Percentiles rank a stretch among this genome's conserved stretches.
phyloP scores from a whole-genome alignment of 2,329 filamentous ascomycete species.

The Fusarium nodosum region DNA sequence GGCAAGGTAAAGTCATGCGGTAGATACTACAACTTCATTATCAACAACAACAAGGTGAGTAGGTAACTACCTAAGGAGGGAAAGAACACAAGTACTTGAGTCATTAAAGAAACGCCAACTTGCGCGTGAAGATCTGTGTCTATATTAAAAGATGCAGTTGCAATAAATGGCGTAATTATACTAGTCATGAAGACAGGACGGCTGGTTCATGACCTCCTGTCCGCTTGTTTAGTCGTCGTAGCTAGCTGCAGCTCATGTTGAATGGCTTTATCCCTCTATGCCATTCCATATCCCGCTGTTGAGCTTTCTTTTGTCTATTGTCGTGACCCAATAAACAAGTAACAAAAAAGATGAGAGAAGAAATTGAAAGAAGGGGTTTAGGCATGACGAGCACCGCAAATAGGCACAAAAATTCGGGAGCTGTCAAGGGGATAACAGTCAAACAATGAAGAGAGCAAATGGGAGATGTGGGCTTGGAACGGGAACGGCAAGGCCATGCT shows the following conservation, averaged over 20 bases:
- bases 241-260: constrained; percentile 54
- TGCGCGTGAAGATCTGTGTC: constrained; percentile 16
- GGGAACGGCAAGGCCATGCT: constrained; percentile 23
- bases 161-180: constrained; percentile 26
- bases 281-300: constrained; percentile 45
- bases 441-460: constrained; percentile 8
- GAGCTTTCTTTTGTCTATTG: constrained; percentile 46
- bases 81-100: neutral
- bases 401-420: constrained; percentile 1
- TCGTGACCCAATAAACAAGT: constrained; percentile 35
- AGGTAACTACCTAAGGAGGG: neutral
- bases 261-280: constrained; percentile 49
- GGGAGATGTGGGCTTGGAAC: constrained; percentile 15
- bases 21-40: neutral
- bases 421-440: constrained; percentile 2
- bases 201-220: constrained; percentile 18
- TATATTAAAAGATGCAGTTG: constrained; percentile 23
- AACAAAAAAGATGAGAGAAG: constrained; percentile 13
- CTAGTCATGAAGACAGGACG: constrained; percentile 25
- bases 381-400: constrained; percentile 4
- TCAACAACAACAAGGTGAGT: neutral
- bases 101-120: constrained; percentile 1
- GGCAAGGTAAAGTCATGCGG: constrained; percentile 9
- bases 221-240: constrained; percentile 28
- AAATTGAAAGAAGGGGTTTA: constrained; percentile 9